Base-by-base conservation (phyloP, 2,329 filamentous ascomycete species). In the Aspergillus pseudoviridinutans region DNA sequence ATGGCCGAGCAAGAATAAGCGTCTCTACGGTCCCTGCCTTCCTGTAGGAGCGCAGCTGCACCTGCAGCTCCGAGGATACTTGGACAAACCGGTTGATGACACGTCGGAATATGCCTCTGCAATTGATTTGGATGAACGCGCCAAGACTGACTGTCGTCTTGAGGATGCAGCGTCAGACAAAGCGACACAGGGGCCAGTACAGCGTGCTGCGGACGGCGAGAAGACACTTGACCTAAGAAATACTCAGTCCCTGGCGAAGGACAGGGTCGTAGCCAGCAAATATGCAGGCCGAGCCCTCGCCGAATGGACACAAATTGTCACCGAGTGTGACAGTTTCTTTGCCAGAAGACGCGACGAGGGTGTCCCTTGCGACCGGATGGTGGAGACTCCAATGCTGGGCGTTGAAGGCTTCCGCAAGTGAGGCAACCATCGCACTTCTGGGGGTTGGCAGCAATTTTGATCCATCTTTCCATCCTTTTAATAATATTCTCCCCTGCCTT, bases 241-340 rank as follows among this genome's bases (percentile, higher is more conserved):
- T 14, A 50, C 44, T 1, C 53, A 51, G 54, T 41, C 58, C 51
- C 44, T 68, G 28, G 61, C 61, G 27, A 67, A 67, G 29, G 65
- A 74, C 28, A 65, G 70, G 28, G 55, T 74, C n/a, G 69, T 69
- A 46, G 66, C 72, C 32, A 83, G 82, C 59, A 81, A 80, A 58
- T 87, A 87, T 67, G 79, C 80, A n/a, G 85, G 85, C 17, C 79
- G 85, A 42, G 84, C 85, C 10, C 77, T 88, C 41, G 84, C 84
- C 1, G 85, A 88, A 69, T 88, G 85, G 85, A 79, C 79, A 3
- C 77, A 84, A 51, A 78, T 87, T 29, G 80, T 86, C 8, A 78
- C 79, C 25, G 85, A 88, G 65, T 87, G 82, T 63, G 82, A 86
- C 65, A 84, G 81, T 62, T 87, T 87, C 73, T 87, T 86, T 63